These are phyloP conservation scores for Chlamydomonas reinhardtii DNA, from an alignment of 163 green algal species.

Conservation along the genomic window DNA sequence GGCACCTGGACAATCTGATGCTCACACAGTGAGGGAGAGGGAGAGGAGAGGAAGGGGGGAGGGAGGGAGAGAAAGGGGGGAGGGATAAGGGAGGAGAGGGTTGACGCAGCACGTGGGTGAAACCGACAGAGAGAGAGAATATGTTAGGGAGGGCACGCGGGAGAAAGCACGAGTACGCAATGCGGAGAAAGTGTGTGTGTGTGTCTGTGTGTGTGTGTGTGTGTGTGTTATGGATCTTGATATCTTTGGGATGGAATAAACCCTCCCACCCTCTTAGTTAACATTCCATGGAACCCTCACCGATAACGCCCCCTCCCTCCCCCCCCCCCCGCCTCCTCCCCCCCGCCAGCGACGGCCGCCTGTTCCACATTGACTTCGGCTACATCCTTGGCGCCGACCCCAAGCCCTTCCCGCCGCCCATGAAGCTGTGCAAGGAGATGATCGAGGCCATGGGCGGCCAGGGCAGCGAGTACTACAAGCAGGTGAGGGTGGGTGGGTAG, in stretches of 20 bases:
- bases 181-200: too few species aligned
- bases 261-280: too few species aligned
- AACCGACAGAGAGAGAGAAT: too few species aligned
- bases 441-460: slow-evolving; percentile 95
- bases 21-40: slow-evolving; percentile 57
- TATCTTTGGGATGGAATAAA: too few species aligned
- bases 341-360: slow-evolving; percentile 76
- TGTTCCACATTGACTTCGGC: slow-evolving; percentile 97
- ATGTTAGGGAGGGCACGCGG: too few species aligned
- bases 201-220: too few species aligned
- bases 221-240: too few species aligned
- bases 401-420: slow-evolving; percentile 96
- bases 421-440: slow-evolving; percentile 95
- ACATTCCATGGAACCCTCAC: too few species aligned
- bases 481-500: slow-evolving; percentile 20
- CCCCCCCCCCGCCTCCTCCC: neutral
- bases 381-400: slow-evolving; percentile 94
- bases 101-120: too few species aligned
- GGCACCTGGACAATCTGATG: slow-evolving; percentile 99
- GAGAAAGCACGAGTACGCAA: too few species aligned
- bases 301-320: neutral
- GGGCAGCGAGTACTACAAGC: slow-evolving; percentile 77
- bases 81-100: neutral
- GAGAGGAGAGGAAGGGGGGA: neutral
- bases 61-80: neutral